Base-by-base conservation (phyloP, 345 rosid genomes). In the Litchi chinensis region DNA sequence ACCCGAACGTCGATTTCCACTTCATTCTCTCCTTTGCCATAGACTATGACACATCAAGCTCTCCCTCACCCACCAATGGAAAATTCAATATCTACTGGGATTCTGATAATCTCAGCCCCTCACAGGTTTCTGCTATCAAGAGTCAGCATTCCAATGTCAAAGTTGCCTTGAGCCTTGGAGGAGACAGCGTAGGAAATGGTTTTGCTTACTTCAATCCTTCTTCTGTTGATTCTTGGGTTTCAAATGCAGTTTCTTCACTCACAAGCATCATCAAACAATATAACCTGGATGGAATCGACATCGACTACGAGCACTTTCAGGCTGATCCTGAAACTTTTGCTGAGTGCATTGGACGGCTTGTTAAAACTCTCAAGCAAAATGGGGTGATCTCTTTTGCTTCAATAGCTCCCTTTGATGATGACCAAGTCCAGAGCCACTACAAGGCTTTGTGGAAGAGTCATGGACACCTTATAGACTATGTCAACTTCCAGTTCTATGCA, bases 401-500 rank as follows among this genome's bases (percentile, higher is more conserved):
- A 46, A 83, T 86, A 54, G 88, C 91, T 71, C 89, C 88, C 18
- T 79, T 52, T 21, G 87, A 79, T 16, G 83, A 77, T 12, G 81
- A 76, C 18, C 67, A 80, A 56, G 86, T 82, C 28, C 89, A 86
- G 62, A 78, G 67, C 62, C 83, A 84, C 75, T 76, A 84, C 79
- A n/a, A 41, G 41, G 85, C 89, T 60, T 77, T 83, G 79, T 86
- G 91, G 91, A 79, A 66, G 44, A 81, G 81, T 64, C 81, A 88
- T 57, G 71, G 86, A 18, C 32, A 79, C 66, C 68, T 75, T 48
- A 83, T 85, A 24, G 84, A 85, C 80, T 80, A 82, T 66, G 83
- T 86, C 24, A 88, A 84, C 79, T 88, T 86, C 85, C 87, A 88
- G 67, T 86, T 88, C 56, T 86, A 88, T 0, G 83, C 90, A 0